These are phyloP conservation scores for Penicillium olsonii DNA, from an alignment of 2,329 filamentous ascomycete genomes.

Conservation along the genomic window DNA sequence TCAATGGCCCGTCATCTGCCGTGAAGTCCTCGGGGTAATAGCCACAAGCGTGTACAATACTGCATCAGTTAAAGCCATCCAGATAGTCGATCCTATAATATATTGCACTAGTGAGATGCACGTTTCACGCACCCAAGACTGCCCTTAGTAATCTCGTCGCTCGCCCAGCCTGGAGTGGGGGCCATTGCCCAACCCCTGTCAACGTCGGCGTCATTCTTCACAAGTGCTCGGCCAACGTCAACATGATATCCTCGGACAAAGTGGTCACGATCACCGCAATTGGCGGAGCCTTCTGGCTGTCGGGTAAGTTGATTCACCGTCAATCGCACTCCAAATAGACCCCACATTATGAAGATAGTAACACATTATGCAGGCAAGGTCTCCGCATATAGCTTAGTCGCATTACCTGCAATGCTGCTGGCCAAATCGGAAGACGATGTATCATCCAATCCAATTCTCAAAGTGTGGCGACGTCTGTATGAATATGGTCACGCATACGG, in stretches of 20 bases:
- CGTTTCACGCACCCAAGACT: too few species aligned
- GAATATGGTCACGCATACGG: neutral
- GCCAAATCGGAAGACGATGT: neutral
- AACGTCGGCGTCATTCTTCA: neutral
- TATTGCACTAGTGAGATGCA: too few species aligned
- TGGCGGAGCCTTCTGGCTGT: neutral
- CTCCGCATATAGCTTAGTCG: neutral
- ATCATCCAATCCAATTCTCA: neutral
- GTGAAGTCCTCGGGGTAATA: too few species aligned
- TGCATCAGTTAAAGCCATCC: too few species aligned
- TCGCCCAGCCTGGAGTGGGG: too few species aligned
- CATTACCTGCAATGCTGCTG: neutral
- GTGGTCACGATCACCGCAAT: neutral
- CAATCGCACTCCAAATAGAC: too few species aligned
- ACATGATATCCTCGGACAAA: neutral
- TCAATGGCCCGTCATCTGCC: too few species aligned
- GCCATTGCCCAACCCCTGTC: too few species aligned
- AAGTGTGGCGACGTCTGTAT: neutral
- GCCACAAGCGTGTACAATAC: too few species aligned
- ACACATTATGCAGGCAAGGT: neutral
- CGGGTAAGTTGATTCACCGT: neutral
- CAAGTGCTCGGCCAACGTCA: too few species aligned
- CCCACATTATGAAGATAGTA: neutral
- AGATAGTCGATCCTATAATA: too few species aligned
- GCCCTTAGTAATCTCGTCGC: too few species aligned